Conservation (phyloP, 1,284 basidiomycete species). For the Sanghuangporus sanghuang region DNA sequence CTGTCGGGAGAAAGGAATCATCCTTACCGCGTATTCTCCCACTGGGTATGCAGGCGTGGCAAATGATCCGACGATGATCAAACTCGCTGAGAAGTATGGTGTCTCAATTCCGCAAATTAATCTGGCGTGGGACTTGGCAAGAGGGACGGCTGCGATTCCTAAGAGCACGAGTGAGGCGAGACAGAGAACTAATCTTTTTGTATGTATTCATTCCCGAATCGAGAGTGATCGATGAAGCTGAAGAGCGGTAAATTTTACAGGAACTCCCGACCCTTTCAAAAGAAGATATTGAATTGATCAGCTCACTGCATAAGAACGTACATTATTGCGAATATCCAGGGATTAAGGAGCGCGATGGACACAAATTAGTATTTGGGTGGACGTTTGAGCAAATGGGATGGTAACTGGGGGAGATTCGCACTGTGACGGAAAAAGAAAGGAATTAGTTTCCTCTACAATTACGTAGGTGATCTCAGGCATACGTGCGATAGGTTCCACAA, state of each 20-base stretch:
- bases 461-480: background rate
- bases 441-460: background rate
- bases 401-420: slow-evolving; percentile 5
- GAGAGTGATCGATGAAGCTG: background rate
- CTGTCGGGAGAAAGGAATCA: slow-evolving; percentile 34
- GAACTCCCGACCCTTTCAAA: slow-evolving; percentile 18
- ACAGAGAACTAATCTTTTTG: slow-evolving; percentile 21
- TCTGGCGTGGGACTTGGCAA: slow-evolving; percentile 23
- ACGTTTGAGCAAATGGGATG: slow-evolving; percentile 22
- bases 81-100: slow-evolving; percentile 21
- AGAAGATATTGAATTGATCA: slow-evolving; percentile 18
- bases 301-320: slow-evolving; percentile 17
- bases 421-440: background rate
- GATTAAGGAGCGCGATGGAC: slow-evolving; percentile 4
- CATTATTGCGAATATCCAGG: slow-evolving; percentile 17
- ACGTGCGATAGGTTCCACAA: background rate
- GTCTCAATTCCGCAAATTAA: slow-evolving; percentile 21
- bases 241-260: background rate
- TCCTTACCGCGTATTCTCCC: slow-evolving; percentile 39
- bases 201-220: background rate
- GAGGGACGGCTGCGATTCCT: slow-evolving; percentile 21
- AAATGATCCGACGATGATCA: slow-evolving; percentile 19
- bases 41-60: slow-evolving; percentile 21
- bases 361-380: slow-evolving; percentile 20
- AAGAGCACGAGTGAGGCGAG: slow-evolving; percentile 21